Conservation (phyloP, 1,284 basidiomycete species). For the Phellopilus nigrolimitatus region DNA sequence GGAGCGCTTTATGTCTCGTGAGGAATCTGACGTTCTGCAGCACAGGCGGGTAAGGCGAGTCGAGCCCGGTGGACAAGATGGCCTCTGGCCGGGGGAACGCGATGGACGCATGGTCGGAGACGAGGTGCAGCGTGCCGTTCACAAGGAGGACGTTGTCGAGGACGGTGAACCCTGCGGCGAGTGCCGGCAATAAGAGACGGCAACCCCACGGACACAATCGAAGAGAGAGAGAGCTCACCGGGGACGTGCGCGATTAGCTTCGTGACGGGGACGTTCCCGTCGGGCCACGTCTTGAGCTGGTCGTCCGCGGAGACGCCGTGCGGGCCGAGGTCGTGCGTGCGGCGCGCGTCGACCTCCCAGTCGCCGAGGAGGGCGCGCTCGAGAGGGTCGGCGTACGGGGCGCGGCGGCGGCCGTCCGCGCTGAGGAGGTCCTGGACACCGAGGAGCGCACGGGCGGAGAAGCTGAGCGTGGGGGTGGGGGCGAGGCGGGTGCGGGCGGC, state of each 20-base stretch:
- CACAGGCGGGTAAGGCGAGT: constrained; percentile 40
- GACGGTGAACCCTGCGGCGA: constrained; percentile 72
- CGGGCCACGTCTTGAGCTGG: constrained; percentile 36
- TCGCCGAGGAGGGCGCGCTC: constrained; percentile 61
- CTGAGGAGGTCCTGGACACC: constrained; percentile 34
- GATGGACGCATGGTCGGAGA: constrained; percentile 46
- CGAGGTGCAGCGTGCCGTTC: constrained; percentile 66
- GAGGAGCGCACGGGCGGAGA: constrained; percentile 39
- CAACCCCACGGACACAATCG: constrained; percentile 38
- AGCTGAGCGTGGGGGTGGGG: constrained; percentile 25
- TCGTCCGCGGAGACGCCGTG: constrained; percentile 47
- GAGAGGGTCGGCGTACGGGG: constrained; percentile 46
- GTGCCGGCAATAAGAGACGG: too few species aligned
- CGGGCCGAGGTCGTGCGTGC: constrained; percentile 29
- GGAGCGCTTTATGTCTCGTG: constrained; percentile 46
- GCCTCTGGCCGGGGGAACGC: constrained; percentile 43
- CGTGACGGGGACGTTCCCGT: constrained; percentile 22
- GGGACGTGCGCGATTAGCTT: constrained; percentile 19
- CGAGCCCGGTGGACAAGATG: constrained; percentile 43
- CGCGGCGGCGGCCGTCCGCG: constrained; percentile 44
- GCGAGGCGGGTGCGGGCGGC: constrained; percentile 47
- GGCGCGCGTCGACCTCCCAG: constrained; percentile 45
- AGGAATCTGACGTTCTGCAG: constrained; percentile 63
- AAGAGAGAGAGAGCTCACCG: constrained; percentile 8
- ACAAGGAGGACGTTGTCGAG: constrained; percentile 70